Evolutionary conservation across 1,139 yeast species (phyloP), one percentile per base, ranked within the genome.

Genomic region (Candida neerlandica): DNA sequence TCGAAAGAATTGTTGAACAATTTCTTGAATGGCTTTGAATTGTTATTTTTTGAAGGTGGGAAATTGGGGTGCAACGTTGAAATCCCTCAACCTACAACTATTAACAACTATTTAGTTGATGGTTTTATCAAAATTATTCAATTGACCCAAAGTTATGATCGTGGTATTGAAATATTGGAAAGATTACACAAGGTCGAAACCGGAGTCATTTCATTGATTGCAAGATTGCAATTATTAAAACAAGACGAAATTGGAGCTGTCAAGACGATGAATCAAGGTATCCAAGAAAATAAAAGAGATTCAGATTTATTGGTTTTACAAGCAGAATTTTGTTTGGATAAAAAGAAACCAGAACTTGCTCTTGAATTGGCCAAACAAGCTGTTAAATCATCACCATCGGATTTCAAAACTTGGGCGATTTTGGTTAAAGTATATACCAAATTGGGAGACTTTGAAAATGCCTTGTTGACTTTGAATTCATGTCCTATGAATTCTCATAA

Each of bases 401-500:
- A 88, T 62, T 92, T 89, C 66, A 78, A 80, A 53, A 77, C 95
- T 5, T 94, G 98, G 99, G 82, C 86, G 15, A 72, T 78, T 52
- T 71, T 94, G 45, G 89, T 90, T 2, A 78, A 81, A 59, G 84
- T 86, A 11, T 89, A 92, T 63, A 86, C 92, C 39, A 73, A 84
- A 48, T 71, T 79, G 54, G 85, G 81, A 48, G 90, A 90, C 64
- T 87, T 81, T 59, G 85, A 83, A 53, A 84, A 81, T 60, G 97
- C 97, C 0, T 74, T 94, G 52, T 69, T 89, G 46, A 84, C 97
- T 0, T 77, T 94, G 57, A 94, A 94, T 64, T 88, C 97, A 5
- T 86, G 96, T 63, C 98, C 98, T 9, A 89, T 94, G 96, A 86
- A 87, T 62, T 80, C 86, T 1, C 80, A 84, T 55, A 82, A 82